Percentiles rank a stretch among this genome's conserved stretches.
Conservation (phyloP, 306 rosid genomes). For the Cucurbita maxima region DNA sequence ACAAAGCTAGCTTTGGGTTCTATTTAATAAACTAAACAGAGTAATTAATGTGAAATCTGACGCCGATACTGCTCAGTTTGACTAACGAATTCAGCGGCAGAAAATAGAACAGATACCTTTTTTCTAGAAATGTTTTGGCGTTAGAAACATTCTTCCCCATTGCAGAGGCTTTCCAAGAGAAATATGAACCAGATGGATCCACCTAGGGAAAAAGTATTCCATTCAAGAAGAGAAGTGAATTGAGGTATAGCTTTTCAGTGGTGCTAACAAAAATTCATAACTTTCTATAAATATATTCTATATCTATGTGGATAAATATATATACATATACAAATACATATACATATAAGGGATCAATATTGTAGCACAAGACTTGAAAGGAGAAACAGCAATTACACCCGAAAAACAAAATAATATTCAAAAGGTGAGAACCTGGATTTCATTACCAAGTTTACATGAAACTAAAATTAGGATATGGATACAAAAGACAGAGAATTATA, state of each 20-base stretch:
- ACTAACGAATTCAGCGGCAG: neutral
- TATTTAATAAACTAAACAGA: neutral
- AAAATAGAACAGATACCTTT: slow-evolving; percentile 38
- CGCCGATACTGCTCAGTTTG: neutral
- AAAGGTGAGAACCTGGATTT: neutral
- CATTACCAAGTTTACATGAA: neutral
- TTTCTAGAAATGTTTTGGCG: slow-evolving; percentile 95
- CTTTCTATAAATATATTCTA: neutral
- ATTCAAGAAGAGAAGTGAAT: neutral
- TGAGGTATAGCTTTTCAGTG: neutral
- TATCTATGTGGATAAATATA: too few relatives aligned
- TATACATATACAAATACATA: neutral
- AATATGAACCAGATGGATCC: slow-evolving; percentile 93
- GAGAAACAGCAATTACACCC: neutral
- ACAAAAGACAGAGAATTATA: neutral
- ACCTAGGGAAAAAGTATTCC: slow-evolving; percentile 33
- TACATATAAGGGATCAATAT: neutral
- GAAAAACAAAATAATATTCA: neutral
- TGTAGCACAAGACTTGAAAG: neutral
- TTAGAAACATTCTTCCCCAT: slow-evolving; percentile 98
- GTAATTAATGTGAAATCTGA: neutral
- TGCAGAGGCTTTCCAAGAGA: slow-evolving; percentile 97
- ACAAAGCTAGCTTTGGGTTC: neutral
- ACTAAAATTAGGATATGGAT: neutral
- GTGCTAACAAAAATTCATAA: neutral